Evolutionary conservation across 2,329 filamentous ascomycete genomes (phyloP).

Genomic region (Fonsecaea pedrosoi): DNA sequence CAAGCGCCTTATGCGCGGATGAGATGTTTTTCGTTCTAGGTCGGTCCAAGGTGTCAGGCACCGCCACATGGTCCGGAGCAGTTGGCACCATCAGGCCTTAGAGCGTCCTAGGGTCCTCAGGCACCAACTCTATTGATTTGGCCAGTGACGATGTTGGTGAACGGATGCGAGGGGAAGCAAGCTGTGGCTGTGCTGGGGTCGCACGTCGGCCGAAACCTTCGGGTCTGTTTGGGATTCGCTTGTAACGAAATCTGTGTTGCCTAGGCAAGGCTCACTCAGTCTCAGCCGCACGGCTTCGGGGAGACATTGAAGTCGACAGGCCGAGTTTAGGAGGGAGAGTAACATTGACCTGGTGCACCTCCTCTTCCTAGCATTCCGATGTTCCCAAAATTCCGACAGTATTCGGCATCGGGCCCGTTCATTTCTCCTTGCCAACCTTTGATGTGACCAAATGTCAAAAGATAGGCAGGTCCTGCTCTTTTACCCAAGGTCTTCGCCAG

Average conservation of each 20-base stretch:
- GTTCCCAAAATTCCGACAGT: neutral
- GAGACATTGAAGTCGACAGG: neutral
- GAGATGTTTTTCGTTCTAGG: neutral
- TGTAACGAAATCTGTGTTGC: neutral
- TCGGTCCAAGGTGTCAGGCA: neutral
- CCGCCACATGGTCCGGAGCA: constrained; percentile 4
- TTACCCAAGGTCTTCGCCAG: neutral
- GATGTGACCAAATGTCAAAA: neutral
- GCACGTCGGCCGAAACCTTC: neutral
- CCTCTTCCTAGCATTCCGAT: too few relatives aligned
- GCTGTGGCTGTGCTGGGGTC: neutral
- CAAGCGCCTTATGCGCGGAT: neutral
- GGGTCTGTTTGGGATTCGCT: neutral
- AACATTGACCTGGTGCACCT: neutral
- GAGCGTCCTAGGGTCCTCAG: neutral
- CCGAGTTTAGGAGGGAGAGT: neutral
- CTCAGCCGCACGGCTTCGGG: neutral
- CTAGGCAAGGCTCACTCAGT: neutral
- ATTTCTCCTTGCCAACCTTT: neutral
- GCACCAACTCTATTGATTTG: neutral
- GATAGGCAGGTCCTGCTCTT: neutral
- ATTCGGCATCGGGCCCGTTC: neutral
- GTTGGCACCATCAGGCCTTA: neutral
- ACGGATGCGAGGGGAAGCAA: neutral
- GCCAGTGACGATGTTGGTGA: neutral